Evolutionary conservation across 2,329 filamentous ascomycete genomes (phyloP).

Genomic region (Colletotrichum scovillei): DNA sequence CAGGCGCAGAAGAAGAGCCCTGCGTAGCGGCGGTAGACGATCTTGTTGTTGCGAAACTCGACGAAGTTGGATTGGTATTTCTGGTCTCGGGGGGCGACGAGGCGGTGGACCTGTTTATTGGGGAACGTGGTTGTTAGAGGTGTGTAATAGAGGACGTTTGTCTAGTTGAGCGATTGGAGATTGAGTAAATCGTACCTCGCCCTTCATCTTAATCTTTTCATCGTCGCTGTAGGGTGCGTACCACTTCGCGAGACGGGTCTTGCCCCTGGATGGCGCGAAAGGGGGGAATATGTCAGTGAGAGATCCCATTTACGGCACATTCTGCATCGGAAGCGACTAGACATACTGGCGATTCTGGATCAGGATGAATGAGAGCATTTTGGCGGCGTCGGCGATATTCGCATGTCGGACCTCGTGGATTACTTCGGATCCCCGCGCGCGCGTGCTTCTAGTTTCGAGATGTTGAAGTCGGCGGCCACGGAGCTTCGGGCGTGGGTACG

Average conservation of each 20-base stretch:
- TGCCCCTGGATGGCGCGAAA: slow-evolving; percentile 73
- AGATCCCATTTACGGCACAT: not conserved
- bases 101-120: slow-evolving; percentile 81
- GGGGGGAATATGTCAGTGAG: slow-evolving; percentile 11
- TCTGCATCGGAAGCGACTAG: too few species aligned
- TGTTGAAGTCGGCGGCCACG: slow-evolving; percentile 27
- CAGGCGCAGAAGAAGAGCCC: slow-evolving; percentile 99
- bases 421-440: slow-evolving; percentile 4
- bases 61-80: slow-evolving; percentile 99
- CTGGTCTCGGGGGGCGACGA: slow-evolving; percentile 96
- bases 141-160: too few species aligned
- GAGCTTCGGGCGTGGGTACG: slow-evolving; percentile 30
- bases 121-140: too few species aligned
- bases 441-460: slow-evolving; percentile 20
- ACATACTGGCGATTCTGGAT: slow-evolving; percentile 84
- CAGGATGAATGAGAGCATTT: slow-evolving; percentile 81
- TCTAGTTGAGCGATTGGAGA: too few species aligned
- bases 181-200: slow-evolving; percentile 72
- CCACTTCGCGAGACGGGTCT: slow-evolving; percentile 98
- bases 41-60: slow-evolving; percentile 93
- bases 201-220: slow-evolving; percentile 98
- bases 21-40: slow-evolving; percentile 97
- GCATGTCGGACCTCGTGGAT: slow-evolving; percentile 18
- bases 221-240: slow-evolving; percentile 99
- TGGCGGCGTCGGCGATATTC: slow-evolving; percentile 13